These are phyloP conservation scores for Kodamaea leandrae DNA, from an alignment of 805 yeast genomes.

Conservation along the genomic window DNA sequence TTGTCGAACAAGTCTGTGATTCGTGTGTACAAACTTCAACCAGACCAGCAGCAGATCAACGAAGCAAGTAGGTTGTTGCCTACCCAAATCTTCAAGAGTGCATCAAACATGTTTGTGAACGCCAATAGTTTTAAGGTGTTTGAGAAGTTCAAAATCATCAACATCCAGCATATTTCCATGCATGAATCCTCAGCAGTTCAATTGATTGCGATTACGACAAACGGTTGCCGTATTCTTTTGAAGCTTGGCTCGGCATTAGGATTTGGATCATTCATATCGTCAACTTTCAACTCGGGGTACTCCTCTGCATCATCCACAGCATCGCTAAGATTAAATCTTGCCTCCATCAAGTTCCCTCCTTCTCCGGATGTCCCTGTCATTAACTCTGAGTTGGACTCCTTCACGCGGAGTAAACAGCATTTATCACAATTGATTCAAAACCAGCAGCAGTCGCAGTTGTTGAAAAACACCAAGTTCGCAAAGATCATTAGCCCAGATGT, in stretches of 20 bases:
- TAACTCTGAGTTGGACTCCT: conserved; percentile 41
- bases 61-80: conserved; percentile 42
- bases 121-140: conserved; percentile 51
- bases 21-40: conserved; percentile 65
- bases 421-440: conserved; percentile 36
- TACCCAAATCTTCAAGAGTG: conserved; percentile 44
- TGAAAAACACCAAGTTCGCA: conserved; percentile 56
- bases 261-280: conserved; percentile 15
- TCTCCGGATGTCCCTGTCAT: conserved; percentile 42
- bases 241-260: conserved; percentile 41
- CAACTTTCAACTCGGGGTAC: conserved; percentile 17
- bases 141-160: conserved; percentile 54
- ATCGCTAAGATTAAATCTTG: conserved; percentile 32
- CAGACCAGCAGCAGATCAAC: conserved; percentile 38
- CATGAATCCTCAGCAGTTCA: conserved; percentile 67
- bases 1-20: conserved; percentile 80
- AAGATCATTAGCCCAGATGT: conserved; percentile 82
- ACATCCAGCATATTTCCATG: conserved; percentile 58
- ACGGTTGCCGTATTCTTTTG: conserved; percentile 76
- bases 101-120: conserved; percentile 54
- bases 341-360: conserved; percentile 66
- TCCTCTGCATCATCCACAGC: conserved; percentile 25
- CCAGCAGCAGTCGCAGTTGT: conserved; percentile 53
- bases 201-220: conserved; percentile 73
- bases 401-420: conserved; percentile 40